phyloP scores from a whole-genome alignment of 768 basidiomycete genomes.

The Phanerodontia chrysosporium region DNA sequence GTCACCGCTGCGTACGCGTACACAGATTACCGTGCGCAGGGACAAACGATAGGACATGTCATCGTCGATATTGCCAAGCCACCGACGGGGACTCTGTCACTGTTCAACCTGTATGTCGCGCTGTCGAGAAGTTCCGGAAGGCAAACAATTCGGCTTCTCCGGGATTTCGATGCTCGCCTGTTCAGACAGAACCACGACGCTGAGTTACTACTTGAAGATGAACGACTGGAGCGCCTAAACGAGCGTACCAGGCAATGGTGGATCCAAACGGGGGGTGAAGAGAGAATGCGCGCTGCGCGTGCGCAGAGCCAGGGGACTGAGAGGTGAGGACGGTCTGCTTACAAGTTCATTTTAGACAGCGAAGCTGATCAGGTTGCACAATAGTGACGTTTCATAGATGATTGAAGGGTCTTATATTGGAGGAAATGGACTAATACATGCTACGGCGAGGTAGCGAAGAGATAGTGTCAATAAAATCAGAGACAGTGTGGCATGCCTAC shows the following conservation, averaged over 20 bases:
- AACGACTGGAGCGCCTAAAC: background rate
- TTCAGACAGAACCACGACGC: background rate
- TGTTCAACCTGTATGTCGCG: constrained; percentile 39
- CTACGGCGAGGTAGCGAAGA: too few relatives aligned
- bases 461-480: too few relatives aligned
- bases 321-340: too few relatives aligned
- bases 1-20: constrained; percentile 36
- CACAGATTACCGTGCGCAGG: constrained; percentile 38
- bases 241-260: background rate
- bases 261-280: background rate
- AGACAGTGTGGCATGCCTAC: too few relatives aligned
- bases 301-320: too few relatives aligned
- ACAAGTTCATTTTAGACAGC: too few relatives aligned
- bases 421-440: too few relatives aligned
- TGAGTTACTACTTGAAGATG: constrained; percentile 2
- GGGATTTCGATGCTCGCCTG: constrained; percentile 21
- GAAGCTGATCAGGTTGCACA: too few relatives aligned
- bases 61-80: constrained; percentile 36
- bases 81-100: constrained; percentile 21
- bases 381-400: too few relatives aligned
- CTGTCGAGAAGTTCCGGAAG: constrained; percentile 31
- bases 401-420: too few relatives aligned
- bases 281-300: background rate
- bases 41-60: constrained; percentile 34
- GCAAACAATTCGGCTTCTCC: constrained; percentile 23